Evolutionary conservation across 2,329 filamentous ascomycete species (phyloP), one percentile per base, ranked within the genome.

Genomic region (Scolecobasidium constrictum): DNA sequence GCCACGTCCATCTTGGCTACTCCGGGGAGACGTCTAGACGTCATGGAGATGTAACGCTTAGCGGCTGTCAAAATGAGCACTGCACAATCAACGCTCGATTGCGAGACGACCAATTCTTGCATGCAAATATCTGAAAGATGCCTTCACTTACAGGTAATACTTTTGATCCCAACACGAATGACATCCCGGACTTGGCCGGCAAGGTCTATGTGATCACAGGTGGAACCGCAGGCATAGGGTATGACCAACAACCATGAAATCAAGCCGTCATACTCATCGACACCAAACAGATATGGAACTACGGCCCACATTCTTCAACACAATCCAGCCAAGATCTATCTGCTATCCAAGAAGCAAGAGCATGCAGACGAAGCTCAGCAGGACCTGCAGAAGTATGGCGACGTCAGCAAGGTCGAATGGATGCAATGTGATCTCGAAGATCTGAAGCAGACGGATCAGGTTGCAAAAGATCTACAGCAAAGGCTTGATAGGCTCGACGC

Each of bases 301-400:
- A 60, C 65, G 20, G 67, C 69, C 5, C 70, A 74, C 47, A 54
- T 73, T n/a, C 62, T 73, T 3, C 65, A 72, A 49, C 67, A 71
- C 52, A 67, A 66, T 36, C 57, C 64, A 2, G 53, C 56, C 3
- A 68, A 63, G 45, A 62, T 73, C 37, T 69, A 69, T 46, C 57
- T 73, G 3, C 58, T 73, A 3, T 66, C 66, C 15, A 67, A 66
- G 46, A 71, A 71, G 37, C 64, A 68, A 49, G 56, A 70, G 17
- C 67, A 72, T 50, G 60, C 66, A n/a, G 50, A 59, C 15, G 62
- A 68, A 44, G 67, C 68, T 1, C 52, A 65, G 35, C 55, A 65
- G 40, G 59, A 57, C 3, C 56, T 72, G 2, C 53, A 58, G 45
- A 56, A 61, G 26, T 71, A 62, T 47, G 67, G 71, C 35, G 67